Evolutionary conservation across 139 green algal species (phyloP).

Genomic region (Volvox africanus): DNA sequence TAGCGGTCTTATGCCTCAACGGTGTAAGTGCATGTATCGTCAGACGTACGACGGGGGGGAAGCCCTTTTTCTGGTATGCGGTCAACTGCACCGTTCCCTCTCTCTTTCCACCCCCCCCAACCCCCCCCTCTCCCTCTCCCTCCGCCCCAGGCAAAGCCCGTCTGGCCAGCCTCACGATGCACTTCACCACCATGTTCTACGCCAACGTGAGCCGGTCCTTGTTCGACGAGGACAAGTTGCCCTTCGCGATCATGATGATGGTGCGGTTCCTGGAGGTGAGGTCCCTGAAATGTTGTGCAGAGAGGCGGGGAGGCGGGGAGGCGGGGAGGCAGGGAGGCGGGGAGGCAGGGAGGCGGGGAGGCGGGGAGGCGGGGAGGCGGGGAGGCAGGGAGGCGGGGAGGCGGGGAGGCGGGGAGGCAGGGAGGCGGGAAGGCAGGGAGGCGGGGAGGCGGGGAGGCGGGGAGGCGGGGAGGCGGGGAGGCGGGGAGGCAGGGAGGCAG

Average conservation of each 20-base stretch:
- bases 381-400: not conserved
- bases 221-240: constrained; percentile 84
- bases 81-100: not conserved
- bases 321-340: not conserved
- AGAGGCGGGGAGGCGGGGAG: not conserved
- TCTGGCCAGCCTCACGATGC: constrained; percentile 52
- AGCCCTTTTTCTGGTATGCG: not conserved
- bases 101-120: not conserved
- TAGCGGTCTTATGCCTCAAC: too few species aligned
- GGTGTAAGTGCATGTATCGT: too few species aligned
- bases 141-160: constrained; percentile 37
- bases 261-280: constrained; percentile 50
- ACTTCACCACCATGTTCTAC: constrained; percentile 65
- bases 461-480: too few species aligned
- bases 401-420: not conserved
- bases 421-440: not conserved
- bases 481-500: too few species aligned
- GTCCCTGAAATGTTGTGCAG: not conserved
- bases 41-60: too few species aligned
- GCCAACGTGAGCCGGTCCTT: constrained; percentile 62
- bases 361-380: too few species aligned
- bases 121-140: not conserved
- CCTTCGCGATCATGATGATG: constrained; percentile 70
- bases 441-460: too few species aligned
- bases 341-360: not conserved